Base-by-base conservation (phyloP, 805 yeast genomes). In the Wickerhamomyces silvicola region DNA sequence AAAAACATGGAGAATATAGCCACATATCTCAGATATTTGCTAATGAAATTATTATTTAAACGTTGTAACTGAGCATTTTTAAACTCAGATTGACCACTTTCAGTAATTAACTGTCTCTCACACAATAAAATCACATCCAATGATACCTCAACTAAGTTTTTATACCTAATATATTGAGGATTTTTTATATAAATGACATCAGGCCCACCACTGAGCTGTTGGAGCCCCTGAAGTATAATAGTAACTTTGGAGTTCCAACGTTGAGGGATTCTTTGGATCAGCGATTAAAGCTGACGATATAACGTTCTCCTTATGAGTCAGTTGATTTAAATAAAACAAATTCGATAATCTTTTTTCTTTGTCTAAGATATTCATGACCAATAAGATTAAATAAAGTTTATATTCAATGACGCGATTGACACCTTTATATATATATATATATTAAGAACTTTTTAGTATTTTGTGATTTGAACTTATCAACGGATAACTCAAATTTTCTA, bases 131-230 rank as follows among this genome's bases (percentile, higher is more conserved):
- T 43, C 42, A 50, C 42, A 41, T 50, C 56, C 52, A 49, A 49
- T 46, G 56, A 47, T 31, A 50, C 56, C 56, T 50, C 56, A 41
- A 42, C 46, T 20, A 25, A n/a, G n/a, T n/a, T n/a, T n/a, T n/a
- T n/a, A n/a, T n/a, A n/a, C n/a, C n/a, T n/a, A n/a, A n/a, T n/a
- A n/a, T n/a, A 40, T 33, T 45, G 56, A 46, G 53, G 56, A 39
- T 39, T 50, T 50, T 50, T 50, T 16, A 45, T 30, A n/a, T 34
- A 28, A 37, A 44, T 43, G 30, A 43, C 56, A 47, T 51, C 56
- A 51, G 52, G 52, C 43, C 40, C 50, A 48, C 56, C 56, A 51
- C 48, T 49, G 47, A 16, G 42, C 36, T 22, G 43, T 38, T 34
- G 53, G 52, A 23, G 41, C 22, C 15, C 16, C 12, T 38, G 42